Percentiles rank a stretch among this genome's conserved stretches.
These are phyloP conservation scores for Neurospora africana DNA, from an alignment of 495 filamentous ascomycete species.

Conservation along the genomic window DNA sequence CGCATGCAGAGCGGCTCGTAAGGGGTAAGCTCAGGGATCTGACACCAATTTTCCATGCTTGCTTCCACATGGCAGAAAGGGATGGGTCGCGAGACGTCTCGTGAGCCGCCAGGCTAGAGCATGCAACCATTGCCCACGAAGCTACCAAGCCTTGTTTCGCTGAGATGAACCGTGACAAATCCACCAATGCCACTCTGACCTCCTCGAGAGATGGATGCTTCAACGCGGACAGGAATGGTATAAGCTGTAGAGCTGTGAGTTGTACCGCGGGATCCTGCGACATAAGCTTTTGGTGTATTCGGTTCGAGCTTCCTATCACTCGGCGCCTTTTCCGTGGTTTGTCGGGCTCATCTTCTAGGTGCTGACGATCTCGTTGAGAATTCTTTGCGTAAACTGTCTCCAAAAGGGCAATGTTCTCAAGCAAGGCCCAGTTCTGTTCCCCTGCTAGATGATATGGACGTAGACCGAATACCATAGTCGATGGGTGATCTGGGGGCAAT, in stretches of 20 bases:
- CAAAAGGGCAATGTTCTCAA: conserved; percentile 40
- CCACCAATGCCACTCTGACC: conserved; percentile 25
- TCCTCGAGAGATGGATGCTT: conserved; percentile 27
- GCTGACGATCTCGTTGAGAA: conserved; percentile 14
- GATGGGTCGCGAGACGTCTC: conserved; percentile 13
- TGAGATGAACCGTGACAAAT: conserved; percentile 23
- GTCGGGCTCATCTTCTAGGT: conserved; percentile 22
- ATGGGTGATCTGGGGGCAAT: conserved; percentile 23
- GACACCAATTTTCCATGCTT: conserved; percentile 63
- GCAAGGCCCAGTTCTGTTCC: conserved; percentile 44
- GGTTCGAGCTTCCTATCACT: conserved; percentile 44
- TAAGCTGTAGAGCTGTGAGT: conserved; percentile 63
- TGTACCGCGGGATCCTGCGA: conserved; percentile 44
- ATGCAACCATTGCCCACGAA: conserved; percentile 49
- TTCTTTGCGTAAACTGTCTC: conserved; percentile 31
- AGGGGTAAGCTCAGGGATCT: conserved; percentile 57
- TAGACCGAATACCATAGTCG: conserved; percentile 35
- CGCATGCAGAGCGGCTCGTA: conserved; percentile 71
- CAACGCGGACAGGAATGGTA: conserved; percentile 56
- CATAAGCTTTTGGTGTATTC: conserved; percentile 51
- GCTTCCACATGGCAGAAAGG: conserved; percentile 45
- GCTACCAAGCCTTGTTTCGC: conserved; percentile 28
- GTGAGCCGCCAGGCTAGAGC: conserved; percentile 26
- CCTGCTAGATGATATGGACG: conserved; percentile 33
- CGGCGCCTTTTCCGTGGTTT: conserved; percentile 55